Evolutionary conservation across 2,329 filamentous ascomycete species (phyloP).

Genomic region (Sporothrix euskadiensis): DNA sequence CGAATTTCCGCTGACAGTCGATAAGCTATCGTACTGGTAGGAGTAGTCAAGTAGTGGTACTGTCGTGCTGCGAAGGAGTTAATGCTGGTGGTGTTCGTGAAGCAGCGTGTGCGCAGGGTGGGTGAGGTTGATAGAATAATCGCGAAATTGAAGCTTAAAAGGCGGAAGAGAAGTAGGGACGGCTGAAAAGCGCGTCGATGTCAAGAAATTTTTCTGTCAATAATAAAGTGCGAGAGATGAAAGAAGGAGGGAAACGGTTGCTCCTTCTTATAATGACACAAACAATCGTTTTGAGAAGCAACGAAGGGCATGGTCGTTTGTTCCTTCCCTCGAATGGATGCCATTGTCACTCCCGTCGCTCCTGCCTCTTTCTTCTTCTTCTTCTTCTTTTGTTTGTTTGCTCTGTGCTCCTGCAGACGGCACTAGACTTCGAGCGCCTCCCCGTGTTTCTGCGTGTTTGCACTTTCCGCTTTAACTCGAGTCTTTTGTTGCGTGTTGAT

Average conservation of each 20-base stretch:
- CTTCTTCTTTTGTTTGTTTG: background rate
- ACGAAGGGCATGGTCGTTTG: background rate
- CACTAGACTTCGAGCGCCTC: background rate
- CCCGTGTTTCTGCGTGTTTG: background rate
- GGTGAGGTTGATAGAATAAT: background rate
- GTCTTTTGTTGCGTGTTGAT: background rate
- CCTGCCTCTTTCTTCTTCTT: slow-evolving; percentile 17
- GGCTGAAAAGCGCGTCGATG: background rate
- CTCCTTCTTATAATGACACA: slow-evolving; percentile 16
- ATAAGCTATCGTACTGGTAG: background rate
- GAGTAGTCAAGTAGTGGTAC: background rate
- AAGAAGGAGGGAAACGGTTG: background rate
- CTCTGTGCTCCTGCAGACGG: background rate
- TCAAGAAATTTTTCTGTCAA: background rate
- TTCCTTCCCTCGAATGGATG: slow-evolving; percentile 1
- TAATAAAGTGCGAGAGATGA: background rate
- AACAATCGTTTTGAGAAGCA: slow-evolving; percentile 15
- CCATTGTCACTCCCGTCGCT: background rate
- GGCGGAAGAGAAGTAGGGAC: background rate
- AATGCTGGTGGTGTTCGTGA: background rate
- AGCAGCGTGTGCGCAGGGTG: background rate
- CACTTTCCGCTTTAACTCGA: background rate
- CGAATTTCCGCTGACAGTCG: background rate
- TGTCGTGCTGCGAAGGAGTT: background rate
- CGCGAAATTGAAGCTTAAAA: background rate